Percentiles rank a stretch among this genome's conserved stretches.
Conservation (phyloP, 495 filamentous ascomycete genomes). For the Clohesyomyces aquaticus region DNA sequence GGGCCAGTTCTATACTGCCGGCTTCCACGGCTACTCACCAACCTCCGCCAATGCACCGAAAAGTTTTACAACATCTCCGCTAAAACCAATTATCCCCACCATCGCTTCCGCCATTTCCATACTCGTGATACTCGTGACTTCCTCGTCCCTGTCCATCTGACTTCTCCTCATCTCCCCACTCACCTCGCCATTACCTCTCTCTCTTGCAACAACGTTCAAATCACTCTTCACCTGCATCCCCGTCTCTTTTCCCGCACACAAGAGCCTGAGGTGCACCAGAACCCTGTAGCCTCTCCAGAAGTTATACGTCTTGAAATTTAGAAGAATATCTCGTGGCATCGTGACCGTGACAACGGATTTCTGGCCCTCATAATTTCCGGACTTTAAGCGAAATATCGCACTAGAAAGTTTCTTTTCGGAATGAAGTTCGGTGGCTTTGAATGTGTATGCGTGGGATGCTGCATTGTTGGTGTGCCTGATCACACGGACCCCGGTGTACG, state of each 20-base stretch:
- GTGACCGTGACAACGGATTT: conserved; percentile 3
- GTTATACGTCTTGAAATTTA: conserved; percentile 27
- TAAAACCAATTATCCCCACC: background rate
- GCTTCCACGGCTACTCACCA: too few species aligned
- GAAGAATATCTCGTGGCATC: background rate
- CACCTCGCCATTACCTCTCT: background rate
- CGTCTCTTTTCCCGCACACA: conserved; percentile 16
- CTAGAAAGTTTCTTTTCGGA: background rate
- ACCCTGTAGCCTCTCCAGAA: conserved; percentile 19
- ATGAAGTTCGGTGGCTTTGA: conserved; percentile 12
- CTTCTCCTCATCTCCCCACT: background rate
- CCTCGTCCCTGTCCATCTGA: background rate
- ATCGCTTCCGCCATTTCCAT: background rate
- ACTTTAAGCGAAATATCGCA: conserved; percentile 1
- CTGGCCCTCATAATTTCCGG: conserved; percentile 8
- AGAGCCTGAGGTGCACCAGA: background rate
- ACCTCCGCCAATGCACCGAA: too few species aligned
- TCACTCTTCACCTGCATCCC: conserved; percentile 6
- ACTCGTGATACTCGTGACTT: background rate
- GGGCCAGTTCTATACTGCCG: too few species aligned
- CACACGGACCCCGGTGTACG: conserved; percentile 17
- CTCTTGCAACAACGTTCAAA: conserved; percentile 21
- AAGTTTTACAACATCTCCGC: too few species aligned
- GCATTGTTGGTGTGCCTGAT: background rate
- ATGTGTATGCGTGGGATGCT: conserved; percentile 1